Conservation (phyloP, 306 rosid genomes). For the Chamaecrista fasciculata region DNA sequence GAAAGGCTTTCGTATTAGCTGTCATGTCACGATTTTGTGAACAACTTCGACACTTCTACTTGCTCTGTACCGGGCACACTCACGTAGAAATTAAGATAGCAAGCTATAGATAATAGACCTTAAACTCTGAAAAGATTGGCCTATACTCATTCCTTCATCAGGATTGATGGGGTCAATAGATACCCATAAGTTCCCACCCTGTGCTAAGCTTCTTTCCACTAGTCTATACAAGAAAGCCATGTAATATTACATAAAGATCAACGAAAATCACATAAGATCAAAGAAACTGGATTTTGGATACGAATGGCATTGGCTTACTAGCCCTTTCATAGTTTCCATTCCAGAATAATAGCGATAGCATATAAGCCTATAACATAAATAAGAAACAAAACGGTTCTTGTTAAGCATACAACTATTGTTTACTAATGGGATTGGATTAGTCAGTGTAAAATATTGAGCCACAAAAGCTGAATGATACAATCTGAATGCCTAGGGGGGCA, state of each 20-base stretch:
- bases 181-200: neutral
- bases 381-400: neutral
- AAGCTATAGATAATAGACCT: no score
- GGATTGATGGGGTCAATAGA: neutral
- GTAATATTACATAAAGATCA: neutral
- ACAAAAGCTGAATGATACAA: no score
- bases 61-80: neutral
- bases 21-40: neutral
- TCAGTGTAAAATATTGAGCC: no score
- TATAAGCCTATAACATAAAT: neutral
- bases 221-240: constrained; percentile 16
- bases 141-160: neutral
- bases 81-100: neutral
- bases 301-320: neutral
- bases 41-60: neutral
- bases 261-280: neutral
- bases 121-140: no score
- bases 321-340: neutral
- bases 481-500: no score
- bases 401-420: no score
- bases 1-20: no score
- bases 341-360: neutral
- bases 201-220: neutral
- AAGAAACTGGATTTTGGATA: neutral
- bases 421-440: no score